Conservation (phyloP, 2,329 filamentous ascomycete genomes). For the Neonectria sp. region DNA sequence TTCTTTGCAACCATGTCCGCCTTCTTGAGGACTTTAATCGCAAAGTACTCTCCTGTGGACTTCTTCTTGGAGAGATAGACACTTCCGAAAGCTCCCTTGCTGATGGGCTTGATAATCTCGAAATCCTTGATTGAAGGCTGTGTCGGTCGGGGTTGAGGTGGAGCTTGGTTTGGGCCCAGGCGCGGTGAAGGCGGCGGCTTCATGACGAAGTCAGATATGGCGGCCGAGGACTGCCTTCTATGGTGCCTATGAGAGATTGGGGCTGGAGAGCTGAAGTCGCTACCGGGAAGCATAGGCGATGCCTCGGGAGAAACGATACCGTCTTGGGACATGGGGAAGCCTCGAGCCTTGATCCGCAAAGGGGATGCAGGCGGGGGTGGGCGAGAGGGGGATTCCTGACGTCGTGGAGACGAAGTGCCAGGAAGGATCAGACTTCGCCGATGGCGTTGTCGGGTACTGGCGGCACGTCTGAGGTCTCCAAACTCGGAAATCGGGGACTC, state of each 20-base stretch:
- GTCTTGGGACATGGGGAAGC: conserved; percentile 71
- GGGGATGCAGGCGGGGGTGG: conserved; percentile 87
- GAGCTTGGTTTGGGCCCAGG: conserved; percentile 80
- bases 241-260: conserved; percentile 77
- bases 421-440: conserved; percentile 89
- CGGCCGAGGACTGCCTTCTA: conserved; percentile 91
- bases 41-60: conserved; percentile 97
- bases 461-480: conserved; percentile 80
- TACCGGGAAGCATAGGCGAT: conserved; percentile 87
- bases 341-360: conserved; percentile 87
- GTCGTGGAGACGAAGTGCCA: conserved; percentile 81
- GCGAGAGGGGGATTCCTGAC: conserved; percentile 91
- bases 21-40: conserved; percentile 98
- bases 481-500: conserved; percentile 95
- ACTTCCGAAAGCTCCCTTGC: conserved; percentile 97
- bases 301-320: conserved; percentile 86
- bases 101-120: conserved; percentile 99
- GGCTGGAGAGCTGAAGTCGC: conserved; percentile 85
- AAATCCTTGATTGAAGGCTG: conserved; percentile 99
- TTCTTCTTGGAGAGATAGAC: conserved; percentile 99
- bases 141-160: conserved; percentile 88
- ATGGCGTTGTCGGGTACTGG: conserved; percentile 86
- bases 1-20: conserved; percentile 99
- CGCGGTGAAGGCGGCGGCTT: conserved; percentile 87
- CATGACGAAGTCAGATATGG: conserved; percentile 78